These are phyloP conservation scores for Exobasidium cylindrosporum DNA, from an alignment of 1,284 basidiomycete genomes.

Conservation along the genomic window DNA sequence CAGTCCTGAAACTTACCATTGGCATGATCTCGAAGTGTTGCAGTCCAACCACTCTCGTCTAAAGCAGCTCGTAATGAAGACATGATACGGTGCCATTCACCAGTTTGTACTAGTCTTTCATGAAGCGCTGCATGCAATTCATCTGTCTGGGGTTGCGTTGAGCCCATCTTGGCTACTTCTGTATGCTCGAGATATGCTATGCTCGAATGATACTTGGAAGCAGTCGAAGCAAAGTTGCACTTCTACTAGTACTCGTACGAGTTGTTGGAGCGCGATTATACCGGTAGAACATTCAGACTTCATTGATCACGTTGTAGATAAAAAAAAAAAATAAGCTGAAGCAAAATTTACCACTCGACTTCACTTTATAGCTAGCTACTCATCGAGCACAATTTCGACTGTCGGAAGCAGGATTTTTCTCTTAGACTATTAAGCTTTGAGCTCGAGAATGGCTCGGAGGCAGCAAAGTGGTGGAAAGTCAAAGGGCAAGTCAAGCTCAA, in stretches of 20 bases:
- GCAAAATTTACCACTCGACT: no score
- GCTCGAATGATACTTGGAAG: no score
- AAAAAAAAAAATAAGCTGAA: not conserved
- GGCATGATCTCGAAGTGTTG: conserved; percentile 2
- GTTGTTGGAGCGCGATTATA: no score
- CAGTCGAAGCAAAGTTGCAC: no score
- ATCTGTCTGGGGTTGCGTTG: conserved; percentile 1
- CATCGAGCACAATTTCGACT: no score
- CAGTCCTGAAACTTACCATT: not conserved
- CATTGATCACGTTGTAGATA: no score
- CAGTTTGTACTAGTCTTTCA: conserved; percentile 7
- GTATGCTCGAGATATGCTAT: no score
- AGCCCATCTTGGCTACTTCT: not conserved
- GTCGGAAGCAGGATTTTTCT: no score
- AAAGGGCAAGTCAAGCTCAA: not conserved
- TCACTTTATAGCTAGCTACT: no score
- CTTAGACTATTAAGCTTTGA: no score
- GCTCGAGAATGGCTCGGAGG: conserved; percentile 1
- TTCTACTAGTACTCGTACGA: no score
- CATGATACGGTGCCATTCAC: conserved; percentile 13
- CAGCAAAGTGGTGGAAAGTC: not conserved
- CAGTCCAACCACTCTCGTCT: conserved; percentile 10
- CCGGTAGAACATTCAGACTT: not conserved
- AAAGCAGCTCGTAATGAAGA: not conserved
- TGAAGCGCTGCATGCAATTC: conserved; percentile 9